A percentile compares a stretch with the other conserved stretches of the same genome.
phyloP scores from a whole-genome alignment of 2,329 filamentous ascomycete genomes.

The Aschersonia sp. region DNA sequence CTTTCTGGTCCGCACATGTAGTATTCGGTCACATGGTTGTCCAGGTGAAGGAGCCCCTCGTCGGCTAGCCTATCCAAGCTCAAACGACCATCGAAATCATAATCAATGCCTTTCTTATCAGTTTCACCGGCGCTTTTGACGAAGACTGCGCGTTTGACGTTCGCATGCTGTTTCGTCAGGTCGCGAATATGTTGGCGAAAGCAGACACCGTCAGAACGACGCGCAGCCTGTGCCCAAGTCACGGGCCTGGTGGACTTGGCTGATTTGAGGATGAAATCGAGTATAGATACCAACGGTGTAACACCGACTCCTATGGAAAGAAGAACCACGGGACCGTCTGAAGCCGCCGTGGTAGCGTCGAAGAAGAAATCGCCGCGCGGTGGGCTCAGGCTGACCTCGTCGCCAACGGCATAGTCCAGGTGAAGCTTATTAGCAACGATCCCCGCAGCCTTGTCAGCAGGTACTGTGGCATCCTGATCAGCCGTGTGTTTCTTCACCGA shows the following conservation, averaged over 20 bases:
- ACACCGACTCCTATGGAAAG: conserved; percentile 55
- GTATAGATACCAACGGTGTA: conserved; percentile 51
- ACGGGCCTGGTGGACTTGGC: conserved; percentile 26
- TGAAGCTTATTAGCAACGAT: conserved; percentile 40
- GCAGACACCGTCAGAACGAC: conserved; percentile 33
- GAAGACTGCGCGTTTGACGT: conserved; percentile 30
- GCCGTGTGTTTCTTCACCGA: conserved; percentile 52
- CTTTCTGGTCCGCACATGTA: conserved; percentile 52
- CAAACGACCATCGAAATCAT: conserved; percentile 40
- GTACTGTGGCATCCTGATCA: conserved; percentile 14
- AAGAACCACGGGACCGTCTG: conserved; percentile 43
- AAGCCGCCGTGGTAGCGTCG: conserved; percentile 25
- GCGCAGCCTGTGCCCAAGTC: conserved; percentile 48
- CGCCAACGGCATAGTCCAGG: conserved; percentile 29
- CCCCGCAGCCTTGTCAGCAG: conserved; percentile 23
- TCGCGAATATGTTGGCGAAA: conserved; percentile 36
- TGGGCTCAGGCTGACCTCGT: conserved; percentile 38
- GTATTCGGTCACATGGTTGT: conserved; percentile 41
- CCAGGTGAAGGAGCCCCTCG: conserved; percentile 33
- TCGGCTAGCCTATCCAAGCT: conserved; percentile 36
- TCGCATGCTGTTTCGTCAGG: conserved; percentile 15
- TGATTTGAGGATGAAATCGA: conserved; percentile 34
- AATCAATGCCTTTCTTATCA: conserved; percentile 34
- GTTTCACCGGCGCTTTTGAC: conserved; percentile 28
- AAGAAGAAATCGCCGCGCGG: conserved; percentile 49